phyloP scores from a whole-genome alignment of 2,329 filamentous ascomycete species.

The Trichophyton schoenleinii region DNA sequence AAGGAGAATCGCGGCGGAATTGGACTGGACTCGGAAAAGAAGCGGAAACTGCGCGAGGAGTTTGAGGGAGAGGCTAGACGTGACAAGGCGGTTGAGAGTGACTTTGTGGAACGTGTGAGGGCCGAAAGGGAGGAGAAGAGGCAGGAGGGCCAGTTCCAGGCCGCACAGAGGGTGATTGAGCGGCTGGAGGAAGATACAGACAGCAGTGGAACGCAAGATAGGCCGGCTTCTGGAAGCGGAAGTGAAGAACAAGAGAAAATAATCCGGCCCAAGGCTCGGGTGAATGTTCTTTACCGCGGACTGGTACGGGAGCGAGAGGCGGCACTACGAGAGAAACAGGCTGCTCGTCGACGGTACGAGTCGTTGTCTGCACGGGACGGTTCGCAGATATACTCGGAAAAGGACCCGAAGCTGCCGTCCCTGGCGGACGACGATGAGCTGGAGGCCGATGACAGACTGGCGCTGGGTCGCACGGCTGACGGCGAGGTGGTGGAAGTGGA shows the following conservation, averaged over 20 bases:
- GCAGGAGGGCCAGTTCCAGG: conserved; percentile 56
- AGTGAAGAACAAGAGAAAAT: background rate
- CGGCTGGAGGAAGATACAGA: conserved; percentile 41
- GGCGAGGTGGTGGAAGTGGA: conserved; percentile 25
- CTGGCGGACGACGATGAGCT: conserved; percentile 52
- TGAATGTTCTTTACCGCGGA: conserved; percentile 70
- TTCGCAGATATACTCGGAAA: conserved; percentile 16
- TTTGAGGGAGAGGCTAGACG: conserved; percentile 47
- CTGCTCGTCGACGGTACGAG: conserved; percentile 54
- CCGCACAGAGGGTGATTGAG: conserved; percentile 74
- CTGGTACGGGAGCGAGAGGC: conserved; percentile 58
- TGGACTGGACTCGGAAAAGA: conserved; percentile 70
- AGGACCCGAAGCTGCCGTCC: conserved; percentile 23
- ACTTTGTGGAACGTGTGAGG: conserved; percentile 61
- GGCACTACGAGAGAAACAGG: conserved; percentile 53
- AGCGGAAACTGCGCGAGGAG: conserved; percentile 58
- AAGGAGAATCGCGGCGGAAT: conserved; percentile 76
- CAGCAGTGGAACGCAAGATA: background rate
- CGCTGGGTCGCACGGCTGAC: conserved; percentile 25
- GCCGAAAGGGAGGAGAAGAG: conserved; percentile 57
- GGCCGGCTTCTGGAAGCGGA: background rate
- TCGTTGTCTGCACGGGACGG: conserved; percentile 38
- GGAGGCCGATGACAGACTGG: conserved; percentile 51
- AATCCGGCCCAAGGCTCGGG: conserved; percentile 28
- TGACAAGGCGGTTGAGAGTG: conserved; percentile 51